Evolutionary conservation across 305 asterid species (phyloP).

Genomic region (Solanum hybrid): DNA sequence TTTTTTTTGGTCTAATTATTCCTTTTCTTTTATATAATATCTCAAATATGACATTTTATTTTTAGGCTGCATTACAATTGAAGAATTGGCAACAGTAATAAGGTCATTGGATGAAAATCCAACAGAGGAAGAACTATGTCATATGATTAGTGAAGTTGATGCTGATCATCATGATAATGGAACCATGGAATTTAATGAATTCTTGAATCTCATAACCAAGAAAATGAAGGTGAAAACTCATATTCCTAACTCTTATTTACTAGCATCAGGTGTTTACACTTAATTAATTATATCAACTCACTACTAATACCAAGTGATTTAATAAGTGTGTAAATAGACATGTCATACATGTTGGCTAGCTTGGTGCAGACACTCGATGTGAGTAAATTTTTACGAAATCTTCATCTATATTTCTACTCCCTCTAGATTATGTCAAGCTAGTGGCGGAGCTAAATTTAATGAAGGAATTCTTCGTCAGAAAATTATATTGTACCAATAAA

Average conservation of each 20-base stretch:
- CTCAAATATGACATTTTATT: background rate
- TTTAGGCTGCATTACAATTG: slow-evolving; percentile 9
- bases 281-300: background rate
- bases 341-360: background rate
- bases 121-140: slow-evolving; percentile 2
- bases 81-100: slow-evolving; percentile 7
- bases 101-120: slow-evolving; percentile 11
- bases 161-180: background rate
- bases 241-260: background rate
- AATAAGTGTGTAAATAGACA: background rate
- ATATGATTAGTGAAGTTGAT: slow-evolving; percentile 15
- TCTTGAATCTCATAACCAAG: slow-evolving; percentile 12
- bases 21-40: background rate
- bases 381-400: background rate
- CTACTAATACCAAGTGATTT: background rate
- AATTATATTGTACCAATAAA: background rate
- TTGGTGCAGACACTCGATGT: background rate
- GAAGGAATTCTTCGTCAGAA: background rate
- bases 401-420: background rate
- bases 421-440: background rate
- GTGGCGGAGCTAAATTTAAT: background rate
- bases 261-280: background rate
- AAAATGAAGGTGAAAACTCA: background rate
- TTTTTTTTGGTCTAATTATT: background rate
- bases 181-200: slow-evolving; percentile 7